Percentiles rank a stretch among this genome's conserved stretches.
Evolutionary conservation across 345 rosid genomes (phyloP).

Genomic region (Corchorus olitorius): DNA sequence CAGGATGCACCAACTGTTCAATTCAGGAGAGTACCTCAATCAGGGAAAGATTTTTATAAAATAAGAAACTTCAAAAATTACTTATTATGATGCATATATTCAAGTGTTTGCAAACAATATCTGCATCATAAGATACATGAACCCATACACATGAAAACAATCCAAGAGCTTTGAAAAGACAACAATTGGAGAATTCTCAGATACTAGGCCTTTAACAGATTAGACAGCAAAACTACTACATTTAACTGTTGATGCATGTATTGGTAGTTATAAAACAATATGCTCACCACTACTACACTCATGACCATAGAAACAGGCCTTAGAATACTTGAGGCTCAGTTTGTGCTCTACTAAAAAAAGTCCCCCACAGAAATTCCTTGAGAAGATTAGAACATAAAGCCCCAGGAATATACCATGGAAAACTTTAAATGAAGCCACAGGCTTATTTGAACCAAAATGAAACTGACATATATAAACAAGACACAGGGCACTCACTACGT

Average conservation of each 20-base stretch:
- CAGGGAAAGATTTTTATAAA: background rate
- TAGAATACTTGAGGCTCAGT: background rate
- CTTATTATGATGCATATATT: background rate
- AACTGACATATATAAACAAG: background rate
- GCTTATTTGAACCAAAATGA: background rate
- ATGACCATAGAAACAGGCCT: background rate
- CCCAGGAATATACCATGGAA: background rate
- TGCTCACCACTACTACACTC: background rate
- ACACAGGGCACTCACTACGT: too few relatives aligned
- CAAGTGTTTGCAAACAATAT: background rate
- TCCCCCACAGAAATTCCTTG: background rate
- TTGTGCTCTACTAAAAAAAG: background rate
- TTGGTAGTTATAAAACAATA: background rate
- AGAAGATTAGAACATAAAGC: background rate
- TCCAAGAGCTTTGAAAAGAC: background rate
- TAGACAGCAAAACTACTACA: background rate
- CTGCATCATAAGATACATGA: too few relatives aligned
- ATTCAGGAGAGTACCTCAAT: constrained; percentile 10
- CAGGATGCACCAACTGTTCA: constrained; percentile 55
- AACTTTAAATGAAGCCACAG: background rate
- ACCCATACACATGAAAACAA: background rate
- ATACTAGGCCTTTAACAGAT: background rate
- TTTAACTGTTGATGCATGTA: background rate
- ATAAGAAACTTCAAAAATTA: constrained; percentile 6
- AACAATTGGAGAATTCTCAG: background rate